Conservation (phyloP, 768 basidiomycete species). For the Pleurotus tuoliensis region DNA sequence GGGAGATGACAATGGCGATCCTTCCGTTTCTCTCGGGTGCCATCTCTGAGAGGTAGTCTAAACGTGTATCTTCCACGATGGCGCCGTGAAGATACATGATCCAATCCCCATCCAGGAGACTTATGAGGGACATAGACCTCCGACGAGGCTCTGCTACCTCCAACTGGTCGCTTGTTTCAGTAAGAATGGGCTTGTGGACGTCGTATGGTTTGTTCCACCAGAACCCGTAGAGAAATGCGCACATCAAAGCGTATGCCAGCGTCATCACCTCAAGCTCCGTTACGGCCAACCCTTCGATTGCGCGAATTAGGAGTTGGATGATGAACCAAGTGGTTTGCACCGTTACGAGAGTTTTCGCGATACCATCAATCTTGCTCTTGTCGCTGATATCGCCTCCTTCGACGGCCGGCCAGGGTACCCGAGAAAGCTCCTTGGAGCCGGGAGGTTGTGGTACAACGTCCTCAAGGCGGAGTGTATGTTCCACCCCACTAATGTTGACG, state of each 20-base stretch:
- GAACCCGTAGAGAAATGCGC: slow-evolving; percentile 22
- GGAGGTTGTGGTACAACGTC: background rate
- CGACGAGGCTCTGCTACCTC: background rate
- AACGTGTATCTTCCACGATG: background rate
- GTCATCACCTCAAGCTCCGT: slow-evolving; percentile 34
- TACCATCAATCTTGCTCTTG: slow-evolving; percentile 26
- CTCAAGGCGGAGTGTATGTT: background rate
- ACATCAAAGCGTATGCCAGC: slow-evolving; percentile 27
- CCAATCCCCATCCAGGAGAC: background rate
- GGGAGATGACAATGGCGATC: background rate
- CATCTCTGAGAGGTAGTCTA: background rate
- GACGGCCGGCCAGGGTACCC: slow-evolving; percentile 2
- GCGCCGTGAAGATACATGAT: background rate
- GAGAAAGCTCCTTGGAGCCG: background rate
- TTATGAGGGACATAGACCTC: background rate
- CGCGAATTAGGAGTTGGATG: slow-evolving; percentile 24
- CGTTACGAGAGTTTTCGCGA: slow-evolving; percentile 30
- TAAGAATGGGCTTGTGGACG: slow-evolving; percentile 21
- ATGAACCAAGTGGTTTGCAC: slow-evolving; percentile 33
- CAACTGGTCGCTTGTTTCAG: background rate
- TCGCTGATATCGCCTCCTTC: slow-evolving; percentile 15
- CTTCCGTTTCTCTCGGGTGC: background rate
- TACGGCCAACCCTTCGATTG: slow-evolving; percentile 18
- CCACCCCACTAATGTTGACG: background rate
- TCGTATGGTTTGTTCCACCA: slow-evolving; percentile 40